Base-by-base conservation (phyloP, 2,329 filamentous ascomycete genomes). In the Alternaria novae-zelandiae region DNA sequence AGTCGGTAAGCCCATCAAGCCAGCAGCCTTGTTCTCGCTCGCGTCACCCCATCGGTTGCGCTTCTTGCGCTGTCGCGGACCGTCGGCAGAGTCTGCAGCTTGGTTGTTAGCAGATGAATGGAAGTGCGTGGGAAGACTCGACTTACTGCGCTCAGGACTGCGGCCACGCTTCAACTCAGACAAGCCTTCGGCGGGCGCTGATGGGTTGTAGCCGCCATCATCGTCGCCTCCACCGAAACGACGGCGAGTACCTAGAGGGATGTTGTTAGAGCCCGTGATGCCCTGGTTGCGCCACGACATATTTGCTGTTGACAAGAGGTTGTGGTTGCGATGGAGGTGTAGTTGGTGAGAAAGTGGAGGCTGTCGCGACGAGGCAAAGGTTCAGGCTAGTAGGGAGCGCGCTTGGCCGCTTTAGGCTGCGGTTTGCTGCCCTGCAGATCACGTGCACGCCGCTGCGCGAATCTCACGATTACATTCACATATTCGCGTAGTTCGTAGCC, bases 11-110 rank as follows among this genome's bases (percentile, higher is more conserved):
- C 96, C 96, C 94, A 99, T 98, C 66, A 99, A 87, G 70, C 96
- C 96, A 61, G 96, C 96, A 64, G 96, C 96, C 86, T 99, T 99
- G 85, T 99, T 99, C 83, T 99, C 96, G 59, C 93, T 91, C 65
- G 93, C 93, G 82, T 98, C 95, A 71, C 96, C 96, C 96, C 96
- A 99, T 79, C 96, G 90, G 81, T 99, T 99, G 81, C 95, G 91
- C 90, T 97, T 98, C 90, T 97, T 97, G 81, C 96, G 93, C 75
- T 91, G 91, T 80, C 92, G 92, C 67, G 91, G 88, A 62, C 93
- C 95, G 82, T 97, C 94, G 36, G 81, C 78, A 45, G 80, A 78
- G 49, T 81, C 66, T 74, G 56, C 71, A 59, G 47, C 54, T 4
- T 56, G 23, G 13, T n/a, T 59, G 51, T 75, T 51, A 77, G 69